Evolutionary conservation across 352 stramenopile genomes (phyloP).

Genomic region (Globisporangium alternatum): DNA sequence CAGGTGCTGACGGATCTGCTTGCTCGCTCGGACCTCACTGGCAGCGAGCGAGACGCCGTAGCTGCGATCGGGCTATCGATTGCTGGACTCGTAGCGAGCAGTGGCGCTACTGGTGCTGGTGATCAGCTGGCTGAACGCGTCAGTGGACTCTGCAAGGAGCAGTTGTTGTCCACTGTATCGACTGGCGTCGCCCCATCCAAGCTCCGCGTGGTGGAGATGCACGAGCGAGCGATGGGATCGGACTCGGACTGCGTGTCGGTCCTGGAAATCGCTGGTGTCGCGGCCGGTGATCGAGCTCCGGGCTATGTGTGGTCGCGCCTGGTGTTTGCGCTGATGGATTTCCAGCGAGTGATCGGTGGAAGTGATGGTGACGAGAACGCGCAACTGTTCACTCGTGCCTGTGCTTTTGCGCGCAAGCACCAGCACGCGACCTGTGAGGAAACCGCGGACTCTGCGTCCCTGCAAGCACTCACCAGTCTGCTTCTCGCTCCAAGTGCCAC

Average conservation of each 20-base stretch:
- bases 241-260: conserved; percentile 24
- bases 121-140: conserved; percentile 12
- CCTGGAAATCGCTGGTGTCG: conserved; percentile 23
- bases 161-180: conserved; percentile 17
- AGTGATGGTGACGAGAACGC: not conserved
- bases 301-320: conserved; percentile 25
- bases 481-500: conserved; percentile 24
- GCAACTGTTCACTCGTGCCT: not conserved
- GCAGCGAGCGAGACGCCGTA: conserved; percentile 21
- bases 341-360: conserved; percentile 12
- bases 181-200: conserved; percentile 10
- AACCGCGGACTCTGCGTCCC: conserved; percentile 25
- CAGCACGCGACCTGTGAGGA: conserved; percentile 16
- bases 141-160: conserved; percentile 27
- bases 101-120: not conserved
- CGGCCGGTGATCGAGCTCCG: conserved; percentile 18
- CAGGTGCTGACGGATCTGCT: conserved; percentile 7
- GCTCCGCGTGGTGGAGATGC: conserved; percentile 35
- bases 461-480: conserved; percentile 26
- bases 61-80: conserved; percentile 37
- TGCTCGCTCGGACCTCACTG: not conserved
- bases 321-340: conserved; percentile 38
- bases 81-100: conserved; percentile 22
- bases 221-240: conserved; percentile 28
- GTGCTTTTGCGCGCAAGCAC: not conserved